These are phyloP conservation scores for Fusarium albosuccineum DNA, from an alignment of 2,329 filamentous ascomycete genomes.

Conservation along the genomic window DNA sequence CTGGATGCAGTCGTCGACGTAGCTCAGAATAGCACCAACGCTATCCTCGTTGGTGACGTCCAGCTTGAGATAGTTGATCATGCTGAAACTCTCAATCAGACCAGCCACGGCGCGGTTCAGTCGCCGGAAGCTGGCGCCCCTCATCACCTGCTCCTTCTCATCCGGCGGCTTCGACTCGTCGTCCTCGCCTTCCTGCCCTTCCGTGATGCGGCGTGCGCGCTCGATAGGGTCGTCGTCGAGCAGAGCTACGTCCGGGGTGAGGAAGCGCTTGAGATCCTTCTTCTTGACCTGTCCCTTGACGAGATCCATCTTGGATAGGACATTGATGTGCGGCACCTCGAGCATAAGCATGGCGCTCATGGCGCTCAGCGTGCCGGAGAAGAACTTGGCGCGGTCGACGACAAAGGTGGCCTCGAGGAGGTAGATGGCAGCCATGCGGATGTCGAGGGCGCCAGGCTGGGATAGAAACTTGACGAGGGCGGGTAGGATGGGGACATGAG, in stretches of 20 bases:
- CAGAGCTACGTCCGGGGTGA: constrained; percentile 86
- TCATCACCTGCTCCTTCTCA: constrained; percentile 79
- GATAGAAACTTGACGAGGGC: constrained; percentile 85
- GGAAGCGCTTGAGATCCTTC: constrained; percentile 88
- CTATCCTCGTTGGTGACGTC: constrained; percentile 94
- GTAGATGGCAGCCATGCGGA: constrained; percentile 93
- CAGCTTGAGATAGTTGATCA: constrained; percentile 94
- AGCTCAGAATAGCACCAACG: constrained; percentile 84
- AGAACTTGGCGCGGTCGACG: constrained; percentile 96
- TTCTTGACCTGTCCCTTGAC: constrained; percentile 90
- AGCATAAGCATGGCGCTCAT: constrained; percentile 99
- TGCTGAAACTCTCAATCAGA: constrained; percentile 96
- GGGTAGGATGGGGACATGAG: constrained; percentile 93
- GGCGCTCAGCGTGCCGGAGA: constrained; percentile 92
- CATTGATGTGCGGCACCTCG: constrained; percentile 95
- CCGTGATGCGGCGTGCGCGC: constrained; percentile 54
- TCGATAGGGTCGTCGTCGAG: constrained; percentile 83
- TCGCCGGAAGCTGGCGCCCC: constrained; percentile 82
- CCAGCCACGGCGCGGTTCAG: constrained; percentile 90
- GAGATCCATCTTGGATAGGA: constrained; percentile 97
- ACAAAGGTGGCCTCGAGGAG: constrained; percentile 96
- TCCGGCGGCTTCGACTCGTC: constrained; percentile 71
- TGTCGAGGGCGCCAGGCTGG: constrained; percentile 82
- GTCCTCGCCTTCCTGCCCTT: constrained; percentile 58
- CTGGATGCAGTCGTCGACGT: constrained; percentile 95